Conservation (phyloP, 768 basidiomycete genomes). For the Chalciporus chontae region DNA sequence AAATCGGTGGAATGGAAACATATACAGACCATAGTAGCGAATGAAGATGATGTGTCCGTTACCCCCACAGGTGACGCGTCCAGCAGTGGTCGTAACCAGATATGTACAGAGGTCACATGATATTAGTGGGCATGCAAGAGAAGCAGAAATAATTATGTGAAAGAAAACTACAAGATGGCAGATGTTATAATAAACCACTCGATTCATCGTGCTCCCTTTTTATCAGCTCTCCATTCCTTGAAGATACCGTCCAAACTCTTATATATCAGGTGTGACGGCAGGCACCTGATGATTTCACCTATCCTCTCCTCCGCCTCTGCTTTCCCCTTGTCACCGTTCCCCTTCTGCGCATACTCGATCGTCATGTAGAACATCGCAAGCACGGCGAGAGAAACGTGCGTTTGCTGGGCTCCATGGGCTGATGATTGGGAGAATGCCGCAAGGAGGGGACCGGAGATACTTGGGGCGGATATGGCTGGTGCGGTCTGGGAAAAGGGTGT, state of each 20-base stretch:
- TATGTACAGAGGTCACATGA: slow-evolving; percentile 23
- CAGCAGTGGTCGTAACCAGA: slow-evolving; percentile 14
- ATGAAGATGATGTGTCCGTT: slow-evolving; percentile 7
- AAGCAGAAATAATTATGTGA: slow-evolving; percentile 7
- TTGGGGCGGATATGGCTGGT: slow-evolving; percentile 58
- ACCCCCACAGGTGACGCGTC: slow-evolving; percentile 34
- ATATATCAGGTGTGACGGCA: slow-evolving; percentile 85
- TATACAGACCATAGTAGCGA: slow-evolving; percentile 30
- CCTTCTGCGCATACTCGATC: slow-evolving; percentile 76
- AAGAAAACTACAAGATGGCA: slow-evolving; percentile 1
- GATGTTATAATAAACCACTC: slow-evolving; percentile 8
- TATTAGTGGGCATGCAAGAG: not conserved
- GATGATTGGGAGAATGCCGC: slow-evolving; percentile 71
- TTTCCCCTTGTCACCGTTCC: slow-evolving; percentile 63
- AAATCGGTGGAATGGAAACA: not conserved
- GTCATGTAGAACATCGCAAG: slow-evolving; percentile 87
- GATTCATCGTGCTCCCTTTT: slow-evolving; percentile 58
- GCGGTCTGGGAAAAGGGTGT: slow-evolving; percentile 63
- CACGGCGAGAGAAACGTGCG: slow-evolving; percentile 90
- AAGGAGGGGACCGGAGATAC: slow-evolving; percentile 64
- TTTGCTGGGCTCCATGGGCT: slow-evolving; percentile 84
- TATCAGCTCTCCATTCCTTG: slow-evolving; percentile 85
- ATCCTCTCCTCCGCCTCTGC: slow-evolving; percentile 69
- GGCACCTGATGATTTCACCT: slow-evolving; percentile 84
- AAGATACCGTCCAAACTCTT: slow-evolving; percentile 94